These are phyloP conservation scores for Aurifilum marmelostoma DNA, from an alignment of 2,329 filamentous ascomycete genomes.

Conservation along the genomic window DNA sequence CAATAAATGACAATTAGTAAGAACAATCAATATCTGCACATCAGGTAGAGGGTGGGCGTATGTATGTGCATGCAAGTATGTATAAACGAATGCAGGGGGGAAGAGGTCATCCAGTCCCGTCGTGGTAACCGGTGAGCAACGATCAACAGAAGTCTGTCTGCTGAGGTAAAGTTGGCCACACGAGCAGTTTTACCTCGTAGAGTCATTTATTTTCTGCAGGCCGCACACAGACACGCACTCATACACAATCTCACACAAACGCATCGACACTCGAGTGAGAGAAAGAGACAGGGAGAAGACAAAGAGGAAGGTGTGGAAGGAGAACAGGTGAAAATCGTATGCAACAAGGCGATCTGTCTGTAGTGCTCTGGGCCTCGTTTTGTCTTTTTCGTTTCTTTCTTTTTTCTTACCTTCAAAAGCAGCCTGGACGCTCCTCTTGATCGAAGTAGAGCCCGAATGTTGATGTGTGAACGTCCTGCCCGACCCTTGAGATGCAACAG, in stretches of 20 bases:
- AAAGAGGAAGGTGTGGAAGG: neutral
- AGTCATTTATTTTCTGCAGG: neutral
- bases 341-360: neutral
- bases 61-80: neutral
- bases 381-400: too few species aligned
- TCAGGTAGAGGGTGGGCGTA: neutral
- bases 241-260: too few species aligned
- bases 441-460: constrained; percentile 38
- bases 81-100: neutral
- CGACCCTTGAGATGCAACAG: constrained; percentile 37
- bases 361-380: neutral
- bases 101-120: neutral
- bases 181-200: neutral
- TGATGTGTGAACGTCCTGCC: constrained; percentile 20
- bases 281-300: neutral
- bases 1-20: neutral
- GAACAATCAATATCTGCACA: neutral
- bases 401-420: constrained; percentile 60
- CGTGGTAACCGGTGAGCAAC: neutral
- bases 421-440: constrained; percentile 64
- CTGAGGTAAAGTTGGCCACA: neutral
- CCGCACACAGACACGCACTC: too few species aligned
- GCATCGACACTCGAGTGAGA: neutral
- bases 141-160: neutral
- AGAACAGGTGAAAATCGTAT: neutral